Evolutionary conservation across 2,329 filamentous ascomycete genomes (phyloP).

Genomic region (Apiospora koreana): DNA sequence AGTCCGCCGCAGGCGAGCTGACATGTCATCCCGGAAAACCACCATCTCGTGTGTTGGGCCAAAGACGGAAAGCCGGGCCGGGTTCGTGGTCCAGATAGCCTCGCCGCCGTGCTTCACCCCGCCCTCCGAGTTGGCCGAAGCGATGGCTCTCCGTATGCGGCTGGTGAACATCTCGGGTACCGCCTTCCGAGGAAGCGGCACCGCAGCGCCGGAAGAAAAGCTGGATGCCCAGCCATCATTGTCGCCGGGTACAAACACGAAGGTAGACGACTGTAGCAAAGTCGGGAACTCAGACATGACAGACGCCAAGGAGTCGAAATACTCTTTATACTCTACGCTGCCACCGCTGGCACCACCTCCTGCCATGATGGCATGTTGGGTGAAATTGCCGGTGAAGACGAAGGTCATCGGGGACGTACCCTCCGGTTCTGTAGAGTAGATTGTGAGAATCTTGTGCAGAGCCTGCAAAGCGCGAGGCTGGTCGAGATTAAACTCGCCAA

Average conservation of each 20-base stretch:
- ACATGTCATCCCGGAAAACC: constrained; percentile 84
- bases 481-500: constrained; percentile 87
- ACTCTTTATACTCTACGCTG: constrained; percentile 95
- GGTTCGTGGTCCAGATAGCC: constrained; percentile 87
- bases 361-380: constrained; percentile 64
- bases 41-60: constrained; percentile 86
- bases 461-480: constrained; percentile 79
- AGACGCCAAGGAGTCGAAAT: constrained; percentile 84
- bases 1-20: constrained; percentile 73
- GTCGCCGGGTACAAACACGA: constrained; percentile 92
- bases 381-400: constrained; percentile 84
- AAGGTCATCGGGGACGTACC: constrained; percentile 74
- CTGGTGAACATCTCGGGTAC: constrained; percentile 91
- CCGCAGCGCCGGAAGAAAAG: constrained; percentile 74
- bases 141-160: constrained; percentile 78
- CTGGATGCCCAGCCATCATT: constrained; percentile 96
- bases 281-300: constrained; percentile 81
- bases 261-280: constrained; percentile 77
- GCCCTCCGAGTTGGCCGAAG: constrained; percentile 71
- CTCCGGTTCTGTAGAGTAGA: constrained; percentile 68
- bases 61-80: constrained; percentile 79
- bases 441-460: constrained; percentile 73
- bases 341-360: constrained; percentile 71
- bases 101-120: constrained; percentile 63
- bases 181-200: constrained; percentile 66